phyloP scores from a whole-genome alignment of 2,329 filamentous ascomycete genomes.

The Scytalidium lignicola region DNA sequence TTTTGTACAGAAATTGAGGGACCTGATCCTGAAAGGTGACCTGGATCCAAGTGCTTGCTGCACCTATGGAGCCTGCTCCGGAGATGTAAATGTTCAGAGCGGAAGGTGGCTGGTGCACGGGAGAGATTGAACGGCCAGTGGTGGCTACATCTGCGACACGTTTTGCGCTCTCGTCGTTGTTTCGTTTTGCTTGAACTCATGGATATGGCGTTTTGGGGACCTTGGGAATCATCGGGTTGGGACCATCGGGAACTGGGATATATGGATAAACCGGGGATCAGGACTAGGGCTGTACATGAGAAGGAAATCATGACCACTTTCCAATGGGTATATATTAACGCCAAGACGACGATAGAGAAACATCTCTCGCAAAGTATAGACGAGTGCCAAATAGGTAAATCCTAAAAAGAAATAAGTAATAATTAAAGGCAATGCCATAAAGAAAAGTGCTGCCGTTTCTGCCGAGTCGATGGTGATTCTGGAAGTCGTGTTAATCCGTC shows the following conservation, averaged over 20 bases:
- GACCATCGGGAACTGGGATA: neutral
- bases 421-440: no score
- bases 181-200: neutral
- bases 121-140: neutral
- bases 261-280: neutral
- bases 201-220: neutral
- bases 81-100: slow-evolving; percentile 17
- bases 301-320: neutral
- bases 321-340: neutral
- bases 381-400: neutral
- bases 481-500: no score
- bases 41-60: slow-evolving; percentile 22
- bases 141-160: neutral
- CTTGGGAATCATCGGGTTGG: neutral
- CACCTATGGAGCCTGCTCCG: slow-evolving; percentile 19
- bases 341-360: neutral
- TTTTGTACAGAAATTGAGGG: slow-evolving; percentile 12
- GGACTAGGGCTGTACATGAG: neutral
- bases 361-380: neutral
- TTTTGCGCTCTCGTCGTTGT: neutral
- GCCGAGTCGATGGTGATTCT: no score
- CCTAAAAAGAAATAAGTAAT: no score
- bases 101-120: slow-evolving; percentile 3
- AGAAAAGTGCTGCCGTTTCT: no score
- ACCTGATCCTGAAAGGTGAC: slow-evolving; percentile 19